phyloP scores from a whole-genome alignment of 768 basidiomycete species.

The Tulasnella sp. region DNA sequence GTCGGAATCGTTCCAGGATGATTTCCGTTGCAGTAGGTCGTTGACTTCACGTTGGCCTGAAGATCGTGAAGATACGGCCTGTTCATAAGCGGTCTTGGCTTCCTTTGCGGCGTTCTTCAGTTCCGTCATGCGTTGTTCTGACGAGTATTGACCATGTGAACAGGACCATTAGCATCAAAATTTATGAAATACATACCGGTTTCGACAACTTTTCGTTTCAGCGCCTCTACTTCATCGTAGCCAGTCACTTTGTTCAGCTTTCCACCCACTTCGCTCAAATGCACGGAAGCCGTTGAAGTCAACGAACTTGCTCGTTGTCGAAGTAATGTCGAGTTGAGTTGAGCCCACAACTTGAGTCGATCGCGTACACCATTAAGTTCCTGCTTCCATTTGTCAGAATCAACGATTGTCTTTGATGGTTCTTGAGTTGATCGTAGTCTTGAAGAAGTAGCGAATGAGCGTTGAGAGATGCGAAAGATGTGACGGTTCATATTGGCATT shows the following conservation, averaged over 20 bases:
- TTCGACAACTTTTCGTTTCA: constrained; percentile 63
- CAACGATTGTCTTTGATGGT: background rate
- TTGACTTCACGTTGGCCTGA: constrained; percentile 91
- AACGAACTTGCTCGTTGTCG: constrained; percentile 39
- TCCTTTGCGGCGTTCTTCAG: constrained; percentile 52
- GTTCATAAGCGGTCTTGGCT: constrained; percentile 65
- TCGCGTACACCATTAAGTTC: constrained; percentile 4
- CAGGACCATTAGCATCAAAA: constrained; percentile 1
- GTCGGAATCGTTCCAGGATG: constrained; percentile 80
- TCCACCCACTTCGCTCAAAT: constrained; percentile 59
- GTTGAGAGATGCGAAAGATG: background rate
- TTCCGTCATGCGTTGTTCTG: constrained; percentile 61
- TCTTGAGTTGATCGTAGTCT: background rate
- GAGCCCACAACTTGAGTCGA: background rate
- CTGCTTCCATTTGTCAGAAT: constrained; percentile 2
- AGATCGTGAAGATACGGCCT: constrained; percentile 66
- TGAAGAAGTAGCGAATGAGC: constrained; percentile 1
- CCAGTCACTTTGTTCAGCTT: constrained; percentile 82
- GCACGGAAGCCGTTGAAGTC: constrained; percentile 41
- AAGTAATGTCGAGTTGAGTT: constrained; percentile 1
- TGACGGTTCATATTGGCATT: background rate
- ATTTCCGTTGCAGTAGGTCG: constrained; percentile 87
- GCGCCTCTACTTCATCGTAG: constrained; percentile 75
- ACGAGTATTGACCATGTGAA: constrained; percentile 14
- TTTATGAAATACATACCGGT: constrained; percentile 54